Evolutionary conservation across 371 early-diverging fungal species (phyloP), one percentile per base, ranked within the genome.

Genomic region (Rhizopus sp.): DNA sequence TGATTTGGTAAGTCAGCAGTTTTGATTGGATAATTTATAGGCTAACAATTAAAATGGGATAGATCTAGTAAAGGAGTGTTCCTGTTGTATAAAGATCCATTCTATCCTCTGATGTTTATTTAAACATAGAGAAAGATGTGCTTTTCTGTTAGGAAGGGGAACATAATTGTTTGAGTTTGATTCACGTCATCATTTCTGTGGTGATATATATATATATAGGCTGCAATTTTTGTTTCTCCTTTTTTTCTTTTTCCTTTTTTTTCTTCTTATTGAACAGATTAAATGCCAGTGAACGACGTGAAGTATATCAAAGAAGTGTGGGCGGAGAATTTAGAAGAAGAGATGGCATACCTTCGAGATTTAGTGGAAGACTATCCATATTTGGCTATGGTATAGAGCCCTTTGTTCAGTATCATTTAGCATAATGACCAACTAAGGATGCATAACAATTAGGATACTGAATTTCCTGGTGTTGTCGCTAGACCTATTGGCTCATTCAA

Each of bases 401-500:
- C 29, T n/a, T 5, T 13, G 7, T 55, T 46, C 35, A 5, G 35
- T 7, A 13, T 55, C 4, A 9, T 13, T 48, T 10, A 7, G 38
- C 5, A 15, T 30, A 50, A 15, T 29, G 32, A n/a, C 32, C n/a
- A 48, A 58, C 16, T 33, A 23, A 17, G 3, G 29, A 17, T 45
- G 32, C n/a, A 15, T 47, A 50, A 38, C 7, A 51, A 29, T 48
- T 58, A 93, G 94, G 98, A 99, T 77, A 99, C 99, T 7, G 99
- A 99, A 76, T 99, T 99, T 67, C 99, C 99, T 44, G 99, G 99
- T 42, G 97, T 99, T 4, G 98, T 99, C 16, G 99, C 99, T 8
- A 84, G 99, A 65, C 99, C 99, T 8, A 93, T 99, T 40, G 99
- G 99, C 37, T 91, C 83, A 62, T 99, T 99, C 67, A 82, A 81